Evolutionary conservation across 768 basidiomycete genomes (phyloP), one percentile per base, ranked within the genome.

Genomic region (Podaxis rugospora): DNA sequence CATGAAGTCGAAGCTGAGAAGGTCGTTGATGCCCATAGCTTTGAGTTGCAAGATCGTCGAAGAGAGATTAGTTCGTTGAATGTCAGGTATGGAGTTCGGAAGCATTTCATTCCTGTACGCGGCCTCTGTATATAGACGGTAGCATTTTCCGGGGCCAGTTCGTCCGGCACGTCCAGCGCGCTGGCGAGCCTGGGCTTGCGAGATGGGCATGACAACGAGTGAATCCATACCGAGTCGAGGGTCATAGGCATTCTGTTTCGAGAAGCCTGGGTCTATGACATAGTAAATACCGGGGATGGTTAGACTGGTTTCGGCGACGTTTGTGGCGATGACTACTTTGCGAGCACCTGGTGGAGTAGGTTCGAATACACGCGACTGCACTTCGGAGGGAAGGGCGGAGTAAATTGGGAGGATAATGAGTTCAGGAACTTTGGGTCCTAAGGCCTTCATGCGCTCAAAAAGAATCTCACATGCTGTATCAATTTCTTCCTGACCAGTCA

Each of bases 281-380:
- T 98, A 99, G 80, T 98, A 98, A 71, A 99, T 97, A 32, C 95
- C 97, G 36, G 95, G 94, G 68, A 98, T 99, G 6, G 97, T 98
- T 71, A 99, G 80, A 76, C 93, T 95, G 10, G 97, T 98, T 79
- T 99, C 97, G 2, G 97, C 97, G 57, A 98, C 95, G 73, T 98
- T 99, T 25, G 97, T 99, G n/a, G 97, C 96, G 66, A 99, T 93
- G 69, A 98, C 95, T 63, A 96, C 94, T 78, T 99, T 99, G 62
- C 97, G 91, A n/a, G 96, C 88, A 51, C 97, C 97, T 16, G 95
- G 95, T 5, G 97, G 97, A 0, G 97, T 93, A 4, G 96, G 95
- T 62, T 98, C 97, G 75, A 99, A 99, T 42, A 99, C 96, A 32
- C 93, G 84, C 5, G 95, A 98, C 74, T 99, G 97, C 57, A 98